Conservation (phyloP, 2,329 filamentous ascomycete species). For the Aspergillus fumigatus region DNA sequence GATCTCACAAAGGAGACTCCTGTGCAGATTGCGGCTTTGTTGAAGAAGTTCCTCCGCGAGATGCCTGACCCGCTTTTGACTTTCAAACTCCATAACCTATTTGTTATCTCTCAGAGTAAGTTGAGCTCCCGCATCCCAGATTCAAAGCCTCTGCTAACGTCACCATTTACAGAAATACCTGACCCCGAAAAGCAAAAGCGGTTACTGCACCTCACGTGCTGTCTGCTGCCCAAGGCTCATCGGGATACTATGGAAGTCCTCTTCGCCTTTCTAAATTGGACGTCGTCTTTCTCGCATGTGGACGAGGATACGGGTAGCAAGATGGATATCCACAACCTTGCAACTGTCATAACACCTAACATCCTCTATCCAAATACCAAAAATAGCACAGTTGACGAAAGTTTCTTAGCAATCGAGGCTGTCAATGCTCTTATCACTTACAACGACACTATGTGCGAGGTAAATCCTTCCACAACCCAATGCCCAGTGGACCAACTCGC, state of each 20-base stretch:
- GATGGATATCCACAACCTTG: conserved; percentile 97
- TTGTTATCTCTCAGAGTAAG: conserved; percentile 78
- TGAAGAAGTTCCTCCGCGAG: conserved; percentile 93
- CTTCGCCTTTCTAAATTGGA: conserved; percentile 96
- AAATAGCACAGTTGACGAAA: conserved; percentile 72
- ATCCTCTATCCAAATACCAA: conserved; percentile 73
- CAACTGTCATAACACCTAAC: conserved; percentile 95
- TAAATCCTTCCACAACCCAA: conserved; percentile 45
- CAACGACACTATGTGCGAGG: conserved; percentile 96
- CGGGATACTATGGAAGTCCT: conserved; percentile 92
- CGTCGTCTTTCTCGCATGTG: conserved; percentile 92
- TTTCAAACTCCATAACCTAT: conserved; percentile 87
- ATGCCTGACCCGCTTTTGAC: conserved; percentile 93
- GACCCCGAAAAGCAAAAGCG: conserved; percentile 79
- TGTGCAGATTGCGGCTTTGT: conserved; percentile 84
- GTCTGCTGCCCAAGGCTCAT: conserved; percentile 85
- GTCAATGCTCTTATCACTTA: conserved; percentile 86
- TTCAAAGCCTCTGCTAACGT: not conserved
- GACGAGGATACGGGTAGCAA: conserved; percentile 97
- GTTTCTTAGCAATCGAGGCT: conserved; percentile 88
- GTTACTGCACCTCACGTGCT: conserved; percentile 85
- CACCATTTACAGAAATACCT: conserved; percentile 56
- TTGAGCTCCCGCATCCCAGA: conserved; percentile 15
- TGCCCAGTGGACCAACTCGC: not conserved
- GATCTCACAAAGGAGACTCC: conserved; percentile 85